Evolutionary conservation across 2,329 filamentous ascomycete species (phyloP), one percentile per base, ranked within the genome.

Genomic region (Penicillium sp.): DNA sequence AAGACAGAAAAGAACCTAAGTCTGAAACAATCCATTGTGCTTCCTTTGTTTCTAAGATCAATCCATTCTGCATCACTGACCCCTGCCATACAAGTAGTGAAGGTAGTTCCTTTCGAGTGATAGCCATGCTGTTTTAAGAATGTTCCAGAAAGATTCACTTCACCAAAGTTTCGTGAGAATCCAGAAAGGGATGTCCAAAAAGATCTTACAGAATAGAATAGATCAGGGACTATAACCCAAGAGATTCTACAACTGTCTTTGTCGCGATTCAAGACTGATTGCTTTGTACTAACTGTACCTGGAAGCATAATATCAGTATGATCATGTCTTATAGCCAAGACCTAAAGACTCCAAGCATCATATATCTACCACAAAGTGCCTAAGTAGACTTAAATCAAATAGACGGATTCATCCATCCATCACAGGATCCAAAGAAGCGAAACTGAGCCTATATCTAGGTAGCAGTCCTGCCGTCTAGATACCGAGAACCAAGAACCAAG

Each of bases 1-100:
- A 30, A 22, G n/a, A n/a, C n/a, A n/a, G n/a, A n/a, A n/a, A n/a
- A n/a, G n/a, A n/a, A n/a, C n/a, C n/a, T n/a, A n/a, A 11, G 11
- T 45, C 36, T 39, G 34, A 43, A 28, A 49, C 39, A 40, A 46
- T 40, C 27, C 14, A 51, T 48, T 42, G 45, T 39, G 11, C 9
- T 19, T 31, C 5, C 12, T 43, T 29, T 39, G 37, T 41, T 25
- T 45, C 47, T 46, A 25, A 25, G 8, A 25, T 7, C 4, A 25
- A 25, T 25, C 3, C 5, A n/a, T 43, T 43, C 3, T 4, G 18
- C 3, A 11, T 14, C 33, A 18, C 4, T 9, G 10, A 19, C 31
- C 18, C 16, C 12, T 22, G 10, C 14, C 41, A 29, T 44, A 6
- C 14, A 2, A 31, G 14, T 8, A 18, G n/a, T 30, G 13, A 13